Percentiles rank a stretch among this genome's conserved stretches.
Conservation (phyloP, 179 eudicot species). For the Amaranthus tricolor region DNA sequence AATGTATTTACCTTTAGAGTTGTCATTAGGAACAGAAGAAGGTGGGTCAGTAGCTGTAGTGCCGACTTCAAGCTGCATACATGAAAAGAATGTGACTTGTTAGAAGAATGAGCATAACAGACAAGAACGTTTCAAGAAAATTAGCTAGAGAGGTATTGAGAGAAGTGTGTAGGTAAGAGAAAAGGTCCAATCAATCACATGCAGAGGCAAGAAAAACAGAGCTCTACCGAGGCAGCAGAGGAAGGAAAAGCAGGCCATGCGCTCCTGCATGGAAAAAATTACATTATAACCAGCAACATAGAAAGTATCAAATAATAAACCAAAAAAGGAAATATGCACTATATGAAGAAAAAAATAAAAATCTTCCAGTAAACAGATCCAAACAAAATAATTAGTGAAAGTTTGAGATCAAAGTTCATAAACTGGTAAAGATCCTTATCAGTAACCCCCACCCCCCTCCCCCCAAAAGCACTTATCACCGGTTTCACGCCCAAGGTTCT, state of each 20-base stretch:
- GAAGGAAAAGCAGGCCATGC: constrained; percentile 64
- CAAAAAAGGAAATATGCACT: neutral
- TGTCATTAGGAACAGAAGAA: constrained; percentile 30
- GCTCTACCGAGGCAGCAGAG: constrained; percentile 33
- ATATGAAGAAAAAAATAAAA: neutral
- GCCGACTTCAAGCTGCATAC: constrained; percentile 33
- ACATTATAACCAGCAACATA: neutral
- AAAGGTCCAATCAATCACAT: neutral
- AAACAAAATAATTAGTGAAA: neutral
- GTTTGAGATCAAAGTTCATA: too few species aligned
- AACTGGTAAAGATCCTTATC: too few species aligned
- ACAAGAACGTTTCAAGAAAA: constrained; percentile 1
- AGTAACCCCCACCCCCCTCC: too few species aligned
- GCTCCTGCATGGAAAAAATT: constrained; percentile 42
- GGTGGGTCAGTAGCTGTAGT: constrained; percentile 21
- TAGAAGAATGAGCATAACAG: neutral
- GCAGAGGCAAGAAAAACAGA: constrained; percentile 6
- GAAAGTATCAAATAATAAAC: neutral
- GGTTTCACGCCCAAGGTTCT: too few species aligned
- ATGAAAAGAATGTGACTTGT: constrained; percentile 13
- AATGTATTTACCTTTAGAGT: constrained; percentile 32
- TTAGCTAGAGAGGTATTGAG: neutral
- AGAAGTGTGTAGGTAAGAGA: neutral
- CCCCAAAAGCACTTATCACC: too few species aligned
- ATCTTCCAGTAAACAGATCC: neutral